Evolutionary conservation across 2,329 filamentous ascomycete species (phyloP).

Genomic region (Apiospora malaysiana): DNA sequence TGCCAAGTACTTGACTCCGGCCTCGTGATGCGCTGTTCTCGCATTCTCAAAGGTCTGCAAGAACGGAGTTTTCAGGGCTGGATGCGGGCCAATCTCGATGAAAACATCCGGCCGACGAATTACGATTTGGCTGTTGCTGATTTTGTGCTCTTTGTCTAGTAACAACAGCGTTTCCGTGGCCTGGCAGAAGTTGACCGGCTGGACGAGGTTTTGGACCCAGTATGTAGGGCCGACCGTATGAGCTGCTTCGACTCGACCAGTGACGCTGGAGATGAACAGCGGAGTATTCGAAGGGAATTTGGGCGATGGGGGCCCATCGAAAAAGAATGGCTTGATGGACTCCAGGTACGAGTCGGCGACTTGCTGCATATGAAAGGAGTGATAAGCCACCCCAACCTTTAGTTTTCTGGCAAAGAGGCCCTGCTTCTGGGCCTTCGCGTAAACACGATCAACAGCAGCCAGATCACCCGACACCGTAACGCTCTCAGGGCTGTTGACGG

Average conservation of each 20-base stretch:
- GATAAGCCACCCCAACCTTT: slow-evolving; percentile 39
- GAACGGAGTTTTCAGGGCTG: slow-evolving; percentile 6
- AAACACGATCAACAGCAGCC: slow-evolving; percentile 29
- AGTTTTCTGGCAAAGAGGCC: slow-evolving; percentile 36
- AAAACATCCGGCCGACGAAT: slow-evolving; percentile 22
- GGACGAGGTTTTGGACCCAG: slow-evolving; percentile 16
- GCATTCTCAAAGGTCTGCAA: neutral
- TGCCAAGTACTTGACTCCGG: slow-evolving; percentile 32
- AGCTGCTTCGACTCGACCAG: slow-evolving; percentile 27
- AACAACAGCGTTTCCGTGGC: slow-evolving; percentile 26
- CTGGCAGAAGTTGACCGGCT: slow-evolving; percentile 29
- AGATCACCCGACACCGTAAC: slow-evolving; percentile 41
- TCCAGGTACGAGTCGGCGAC: slow-evolving; percentile 30
- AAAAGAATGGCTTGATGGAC: slow-evolving; percentile 25
- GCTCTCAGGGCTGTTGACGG: slow-evolving; percentile 39
- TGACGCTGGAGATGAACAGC: slow-evolving; percentile 32
- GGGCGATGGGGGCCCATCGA: slow-evolving; percentile 24
- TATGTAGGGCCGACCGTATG: slow-evolving; percentile 29
- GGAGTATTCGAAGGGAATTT: neutral
- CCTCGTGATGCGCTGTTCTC: neutral
- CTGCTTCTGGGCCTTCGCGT: slow-evolving; percentile 27
- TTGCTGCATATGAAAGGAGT: slow-evolving; percentile 40
- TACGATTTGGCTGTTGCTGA: neutral
- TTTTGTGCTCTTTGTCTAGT: neutral
- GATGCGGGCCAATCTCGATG: slow-evolving; percentile 18